Percentiles rank a stretch among this genome's conserved stretches.
Conservation (phyloP, 768 basidiomycete species). For the Amylocystis lapponica region DNA sequence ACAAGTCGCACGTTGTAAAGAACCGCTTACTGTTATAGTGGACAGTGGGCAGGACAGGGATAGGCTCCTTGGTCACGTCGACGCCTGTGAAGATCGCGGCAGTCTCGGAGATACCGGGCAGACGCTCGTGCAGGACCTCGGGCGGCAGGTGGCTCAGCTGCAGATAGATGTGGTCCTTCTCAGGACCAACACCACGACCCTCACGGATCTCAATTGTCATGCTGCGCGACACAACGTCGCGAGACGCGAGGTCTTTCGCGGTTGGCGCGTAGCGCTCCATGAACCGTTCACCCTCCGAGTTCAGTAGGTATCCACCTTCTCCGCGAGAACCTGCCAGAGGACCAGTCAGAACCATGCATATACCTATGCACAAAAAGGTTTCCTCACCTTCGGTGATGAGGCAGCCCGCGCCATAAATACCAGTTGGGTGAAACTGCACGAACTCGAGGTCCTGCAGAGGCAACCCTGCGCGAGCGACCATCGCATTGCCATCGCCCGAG, state of each 20-base stretch:
- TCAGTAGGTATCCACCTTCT: conserved; percentile 97
- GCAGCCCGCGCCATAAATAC: conserved; percentile 99
- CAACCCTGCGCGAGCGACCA: conserved; percentile 94
- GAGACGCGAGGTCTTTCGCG: conserved; percentile 98
- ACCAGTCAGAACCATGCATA: conserved; percentile 1
- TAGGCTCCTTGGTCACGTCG: conserved; percentile 99
- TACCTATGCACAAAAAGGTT: conserved; percentile 7
- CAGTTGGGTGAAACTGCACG: conserved; percentile 99
- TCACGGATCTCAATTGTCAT: conserved; percentile 99
- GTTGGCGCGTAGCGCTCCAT: conserved; percentile 99
- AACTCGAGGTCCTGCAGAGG: conserved; percentile 97
- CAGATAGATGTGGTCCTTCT: conserved; percentile 95
- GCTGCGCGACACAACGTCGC: conserved; percentile 97
- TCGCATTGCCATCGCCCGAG: conserved; percentile 97
- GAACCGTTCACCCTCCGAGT: conserved; percentile 98
- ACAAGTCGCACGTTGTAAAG: neutral
- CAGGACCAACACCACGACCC: conserved; percentile 96
- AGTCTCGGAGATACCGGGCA: conserved; percentile 99
- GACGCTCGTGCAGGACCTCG: conserved; percentile 90
- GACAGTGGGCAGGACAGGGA: conserved; percentile 96
- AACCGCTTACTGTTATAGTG: conserved; percentile 89
- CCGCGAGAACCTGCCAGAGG: conserved; percentile 79
- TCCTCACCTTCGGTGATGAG: conserved; percentile 89
- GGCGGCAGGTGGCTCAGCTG: conserved; percentile 97
- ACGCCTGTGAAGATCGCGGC: conserved; percentile 98